Base-by-base conservation (phyloP, 345 rosid species). In the Linum lewisii region DNA sequence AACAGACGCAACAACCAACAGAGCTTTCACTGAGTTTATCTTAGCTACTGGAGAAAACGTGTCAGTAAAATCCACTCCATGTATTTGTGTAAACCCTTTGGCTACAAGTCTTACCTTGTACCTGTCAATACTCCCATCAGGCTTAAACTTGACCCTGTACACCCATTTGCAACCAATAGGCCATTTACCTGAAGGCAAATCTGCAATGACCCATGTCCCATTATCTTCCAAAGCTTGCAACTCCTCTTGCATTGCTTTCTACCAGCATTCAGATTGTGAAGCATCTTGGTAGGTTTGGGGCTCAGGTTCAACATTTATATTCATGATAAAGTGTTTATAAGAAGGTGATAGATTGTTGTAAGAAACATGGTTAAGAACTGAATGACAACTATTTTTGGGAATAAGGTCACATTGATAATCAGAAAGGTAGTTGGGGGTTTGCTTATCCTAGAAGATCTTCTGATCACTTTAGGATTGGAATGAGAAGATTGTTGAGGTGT, bases 41-140 rank as follows among this genome's bases (percentile, higher is more conserved):
- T 57, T 57, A 18, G 36, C 42, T 4, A 57, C 36, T 7, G 19
- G 60, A 57, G 42, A 13, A 57, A 57, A 57, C 4, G 60, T 25
- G 16, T 57, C 37, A 1, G n/a, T 13, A 18, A 22, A 57, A 1
- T 57, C 19, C 4, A 57, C 4, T 2, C 60, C 36, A 22, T 57
- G 3, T 2, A 57, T 15, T 57, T 57, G 36, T 3, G 15, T 22
- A 3, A 4, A 57, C 2, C 60, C 60, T 5, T 26, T 23, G 0
- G 42, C 42, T 6, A 57, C 60, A 0, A 57, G 16, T 7, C 60
- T 26, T 11, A 37, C 60, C 7, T 57, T 57, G 21, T 57, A 57
- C 19, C 37, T 14, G 2, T 57, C 60, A 57, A 57, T 18, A 14
- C 18, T 57, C 7, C 60, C 60, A 57, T 57, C 32, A 0, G 60